These are phyloP conservation scores for Cenchrus purpureus DNA, from an alignment of 176 grass and related monocot species.

Conservation along the genomic window DNA sequence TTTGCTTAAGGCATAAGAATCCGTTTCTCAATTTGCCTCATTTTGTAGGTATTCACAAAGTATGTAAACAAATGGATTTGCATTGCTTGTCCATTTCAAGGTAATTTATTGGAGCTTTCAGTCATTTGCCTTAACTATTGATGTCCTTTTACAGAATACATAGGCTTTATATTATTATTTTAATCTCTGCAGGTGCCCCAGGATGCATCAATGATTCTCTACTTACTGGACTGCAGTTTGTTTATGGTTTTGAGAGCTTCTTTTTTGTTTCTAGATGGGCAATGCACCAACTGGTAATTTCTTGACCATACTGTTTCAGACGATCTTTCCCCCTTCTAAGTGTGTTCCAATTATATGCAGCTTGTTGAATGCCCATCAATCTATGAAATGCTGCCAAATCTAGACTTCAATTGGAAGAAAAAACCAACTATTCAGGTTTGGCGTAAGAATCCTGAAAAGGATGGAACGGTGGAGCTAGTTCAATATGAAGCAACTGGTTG, in stretches of 20 bases:
- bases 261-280: conserved; percentile 97
- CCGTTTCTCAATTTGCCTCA: not conserved
- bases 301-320: not conserved
- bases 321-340: not conserved
- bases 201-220: conserved; percentile 98
- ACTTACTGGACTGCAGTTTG: conserved; percentile 92
- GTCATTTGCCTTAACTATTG: not conserved
- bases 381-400: conserved; percentile 90
- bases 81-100: conserved; percentile 98
- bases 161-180: conserved; percentile 21
- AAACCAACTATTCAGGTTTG: conserved; percentile 80
- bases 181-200: conserved; percentile 75
- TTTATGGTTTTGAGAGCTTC: conserved; percentile 95
- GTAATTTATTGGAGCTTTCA: conserved; percentile 47
- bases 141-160: not conserved
- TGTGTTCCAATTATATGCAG: conserved; percentile 41
- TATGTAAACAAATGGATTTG: conserved; percentile 98
- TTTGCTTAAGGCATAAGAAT: conserved; percentile 20
- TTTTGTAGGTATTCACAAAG: conserved; percentile 69
- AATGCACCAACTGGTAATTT: conserved; percentile 96
- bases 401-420: conserved; percentile 72
- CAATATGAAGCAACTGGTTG: conserved; percentile 65
- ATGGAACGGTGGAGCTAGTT: conserved; percentile 57
- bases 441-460: conserved; percentile 68
- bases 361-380: conserved; percentile 91